Conservation (phyloP, 2,329 filamentous ascomycete genomes). For the Pezicula radicicola region DNA sequence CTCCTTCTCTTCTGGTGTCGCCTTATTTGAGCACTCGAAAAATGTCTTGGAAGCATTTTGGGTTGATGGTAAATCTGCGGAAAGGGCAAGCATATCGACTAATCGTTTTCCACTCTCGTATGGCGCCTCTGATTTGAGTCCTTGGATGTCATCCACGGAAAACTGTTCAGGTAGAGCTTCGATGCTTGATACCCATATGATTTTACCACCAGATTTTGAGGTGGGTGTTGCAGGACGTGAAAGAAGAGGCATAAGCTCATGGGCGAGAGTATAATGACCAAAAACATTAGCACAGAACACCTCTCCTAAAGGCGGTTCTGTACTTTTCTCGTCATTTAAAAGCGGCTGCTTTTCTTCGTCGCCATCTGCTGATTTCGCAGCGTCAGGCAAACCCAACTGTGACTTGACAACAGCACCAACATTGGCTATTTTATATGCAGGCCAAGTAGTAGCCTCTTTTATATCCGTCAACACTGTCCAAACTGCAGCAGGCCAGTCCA, state of each 20-base stretch:
- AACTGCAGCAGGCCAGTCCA: conserved; percentile 64
- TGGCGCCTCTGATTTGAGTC: conserved; percentile 52
- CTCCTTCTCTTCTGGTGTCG: conserved; percentile 17
- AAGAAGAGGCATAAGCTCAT: conserved; percentile 75
- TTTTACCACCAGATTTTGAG: conserved; percentile 27
- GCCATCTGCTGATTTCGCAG: conserved; percentile 5
- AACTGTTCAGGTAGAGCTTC: conserved; percentile 55
- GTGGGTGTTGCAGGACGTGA: conserved; percentile 22
- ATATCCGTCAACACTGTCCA: conserved; percentile 55
- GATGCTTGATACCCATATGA: conserved; percentile 86
- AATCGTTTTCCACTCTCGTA: conserved; percentile 90
- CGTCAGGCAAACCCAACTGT: conserved; percentile 37
- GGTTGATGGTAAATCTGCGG: conserved; percentile 63
- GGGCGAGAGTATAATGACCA: conserved; percentile 87
- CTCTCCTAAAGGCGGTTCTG: conserved; percentile 66
- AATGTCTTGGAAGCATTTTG: conserved; percentile 54
- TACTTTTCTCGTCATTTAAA: conserved; percentile 10
- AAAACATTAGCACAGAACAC: conserved; percentile 93
- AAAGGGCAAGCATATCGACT: conserved; percentile 79
- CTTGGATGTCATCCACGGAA: conserved; percentile 74
- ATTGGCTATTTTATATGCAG: conserved; percentile 67
- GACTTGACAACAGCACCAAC: conserved; percentile 50
- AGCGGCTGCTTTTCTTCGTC: conserved; percentile 22
- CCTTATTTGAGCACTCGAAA: conserved; percentile 38
- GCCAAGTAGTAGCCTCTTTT: conserved; percentile 70